phyloP scores from a whole-genome alignment of 768 basidiomycete genomes.

The Mycena filopes region DNA sequence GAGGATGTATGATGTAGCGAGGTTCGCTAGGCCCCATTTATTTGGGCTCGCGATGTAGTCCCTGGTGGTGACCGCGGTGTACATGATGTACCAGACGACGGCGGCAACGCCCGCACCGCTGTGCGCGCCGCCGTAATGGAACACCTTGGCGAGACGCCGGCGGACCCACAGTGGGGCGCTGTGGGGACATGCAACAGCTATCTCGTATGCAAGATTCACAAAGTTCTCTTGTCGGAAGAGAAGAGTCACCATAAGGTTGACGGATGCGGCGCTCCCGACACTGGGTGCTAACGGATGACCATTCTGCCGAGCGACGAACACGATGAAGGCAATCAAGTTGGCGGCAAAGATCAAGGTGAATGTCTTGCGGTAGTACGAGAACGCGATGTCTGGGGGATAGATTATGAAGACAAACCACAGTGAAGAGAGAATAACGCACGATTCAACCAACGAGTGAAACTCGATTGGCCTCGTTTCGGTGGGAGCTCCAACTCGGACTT shows the following conservation, averaged over 20 bases:
- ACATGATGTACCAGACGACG: slow-evolving; percentile 62
- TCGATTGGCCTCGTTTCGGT: slow-evolving; percentile 28
- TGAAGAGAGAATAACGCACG: slow-evolving; percentile 5
- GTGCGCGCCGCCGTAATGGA: slow-evolving; percentile 67
- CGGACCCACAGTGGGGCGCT: slow-evolving; percentile 55
- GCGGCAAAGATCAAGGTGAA: slow-evolving; percentile 63
- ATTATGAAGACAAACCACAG: slow-evolving; percentile 4
- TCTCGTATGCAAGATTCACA: slow-evolving; percentile 61
- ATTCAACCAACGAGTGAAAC: slow-evolving; percentile 30
- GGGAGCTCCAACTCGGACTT: slow-evolving; percentile 28
- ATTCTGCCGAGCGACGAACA: slow-evolving; percentile 45
- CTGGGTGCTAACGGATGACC: slow-evolving; percentile 48
- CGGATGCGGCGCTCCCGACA: slow-evolving; percentile 51
- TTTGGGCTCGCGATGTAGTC: slow-evolving; percentile 41
- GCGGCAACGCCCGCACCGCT: slow-evolving; percentile 64
- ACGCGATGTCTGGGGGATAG: slow-evolving; percentile 40
- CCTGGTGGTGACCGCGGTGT: slow-evolving; percentile 54
- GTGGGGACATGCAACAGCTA: slow-evolving; percentile 53
- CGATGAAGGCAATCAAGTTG: slow-evolving; percentile 62
- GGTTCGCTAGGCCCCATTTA: slow-evolving; percentile 46
- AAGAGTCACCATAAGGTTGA: slow-evolving; percentile 56
- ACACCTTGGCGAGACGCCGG: slow-evolving; percentile 58
- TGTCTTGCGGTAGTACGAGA: slow-evolving; percentile 56
- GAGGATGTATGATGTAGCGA: slow-evolving; percentile 57
- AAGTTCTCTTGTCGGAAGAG: slow-evolving; percentile 63